Evolutionary conservation across 768 basidiomycete species (phyloP), one percentile per base, ranked within the genome.

Genomic region (Leucocoprinus leucothites): DNA sequence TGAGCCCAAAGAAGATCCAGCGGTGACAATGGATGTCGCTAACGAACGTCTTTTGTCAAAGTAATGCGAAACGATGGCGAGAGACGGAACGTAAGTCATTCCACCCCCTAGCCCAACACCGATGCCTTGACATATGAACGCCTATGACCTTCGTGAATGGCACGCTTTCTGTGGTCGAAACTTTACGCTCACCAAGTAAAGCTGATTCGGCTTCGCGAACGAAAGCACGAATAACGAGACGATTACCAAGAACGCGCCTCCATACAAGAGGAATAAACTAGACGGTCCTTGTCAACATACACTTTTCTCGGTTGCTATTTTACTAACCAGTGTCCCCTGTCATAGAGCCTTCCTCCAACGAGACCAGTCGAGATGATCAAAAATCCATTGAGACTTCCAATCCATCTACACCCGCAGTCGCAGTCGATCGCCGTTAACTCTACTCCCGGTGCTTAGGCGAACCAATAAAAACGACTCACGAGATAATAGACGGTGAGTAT

Each of bases 151-250:
- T 25, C 13, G n/a, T 9, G 9, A 26, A 46, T 31, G 13, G 25
- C 22, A 3, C 24, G 25, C 5, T 31, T 31, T 31, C 11, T 5
- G 11, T 19, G 38, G 40, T 19, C 50, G 2, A 18, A 11, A 19
- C 19, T 34, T 24, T 9, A 21, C 13, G 13, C 63, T 18, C 11
- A 75, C 75, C 65, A 78, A 78, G 50, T 77, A 79, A 57, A 69
- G 77, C 14, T 69, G 70, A 24, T 73, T 63, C 3, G 71, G 73
- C 34, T 73, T 67, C 1, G 73, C 71, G 8, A 80, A 62, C 0
- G 80, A 79, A 21, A 81, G 72, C 73, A 77, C 75, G 63, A 74
- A 79, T 36, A 73, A 61, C 11, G 71, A 72, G 35, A 76, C 65
- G 3, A 67, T 65, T 7, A 19, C 26, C n/a, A 76, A 47, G 5